Base-by-base conservation (phyloP, 768 basidiomycete species). In the Stropharia rugosoannulata region DNA sequence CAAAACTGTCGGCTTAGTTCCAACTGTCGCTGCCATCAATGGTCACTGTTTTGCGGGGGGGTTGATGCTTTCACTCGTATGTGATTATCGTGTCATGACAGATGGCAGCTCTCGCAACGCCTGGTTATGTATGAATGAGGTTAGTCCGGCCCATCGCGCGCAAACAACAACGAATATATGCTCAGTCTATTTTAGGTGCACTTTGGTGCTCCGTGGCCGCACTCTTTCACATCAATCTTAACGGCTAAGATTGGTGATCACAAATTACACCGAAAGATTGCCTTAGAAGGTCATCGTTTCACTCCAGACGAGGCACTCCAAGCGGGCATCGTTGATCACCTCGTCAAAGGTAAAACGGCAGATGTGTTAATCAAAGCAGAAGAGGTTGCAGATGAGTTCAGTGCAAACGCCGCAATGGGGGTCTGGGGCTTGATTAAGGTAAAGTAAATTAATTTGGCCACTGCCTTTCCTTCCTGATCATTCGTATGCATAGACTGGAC, bases 81-180 rank as follows among this genome's bases (percentile, higher is more conserved):
- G 92, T 67, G 94, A 97, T 70, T 95, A 91, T 72, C 83, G 94
- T 39, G 79, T 96, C 53, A 94, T 95, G 86, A 90, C 85, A 12
- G 86, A 90, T 60, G 93, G 88, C 13, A 85, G 76, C 63, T 81
- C 79, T 62, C 86, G 86, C 29, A 85, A 86, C 64, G 87, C 89
- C 1, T 95, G 93, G 89, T 71, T 91, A 49, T 91, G 87, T 67
- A 96, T 97, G 94, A 98, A 96, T 66, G 95, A 96, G 75, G 89
- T 90, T 52, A 66, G 65, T 42, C 22, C 22, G 22, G 22, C 22
- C 22, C 22, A 22, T 22, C 39, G 22, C 16, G n/a, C 29, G 29
- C 11, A 29, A 40, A 22, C 25, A 12, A 39, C 38, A 13, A 39
- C 48, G 13, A 13, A 16, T 18, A 12, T 43, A 27, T 11, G 22